phyloP scores from a whole-genome alignment of 116 monocot species.

The Phalaenopsis hybrid region DNA sequence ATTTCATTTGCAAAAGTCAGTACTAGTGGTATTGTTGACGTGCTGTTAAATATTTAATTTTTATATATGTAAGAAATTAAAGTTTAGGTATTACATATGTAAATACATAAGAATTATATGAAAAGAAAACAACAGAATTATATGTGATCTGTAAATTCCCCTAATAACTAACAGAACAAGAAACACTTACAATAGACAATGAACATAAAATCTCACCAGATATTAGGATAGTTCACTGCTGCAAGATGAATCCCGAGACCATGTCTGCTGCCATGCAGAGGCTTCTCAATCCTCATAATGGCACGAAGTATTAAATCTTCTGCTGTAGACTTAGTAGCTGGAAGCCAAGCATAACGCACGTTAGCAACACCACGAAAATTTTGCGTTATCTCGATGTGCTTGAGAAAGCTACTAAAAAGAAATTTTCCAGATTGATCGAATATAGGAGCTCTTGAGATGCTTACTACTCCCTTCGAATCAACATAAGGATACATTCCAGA shows the following conservation, averaged over 20 bases:
- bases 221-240: conserved; percentile 57
- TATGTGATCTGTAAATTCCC: neutral
- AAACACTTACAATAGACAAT: neutral
- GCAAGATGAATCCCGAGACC: conserved; percentile 65
- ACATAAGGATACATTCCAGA: conserved; percentile 38
- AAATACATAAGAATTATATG: too few relatives aligned
- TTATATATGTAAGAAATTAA: too few relatives aligned
- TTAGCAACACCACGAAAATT: conserved; percentile 70
- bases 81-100: too few relatives aligned
- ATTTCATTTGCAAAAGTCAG: too few relatives aligned
- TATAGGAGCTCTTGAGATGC: conserved; percentile 47
- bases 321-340: conserved; percentile 48
- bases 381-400: conserved; percentile 45
- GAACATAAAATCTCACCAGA: conserved; percentile 34
- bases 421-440: conserved; percentile 29
- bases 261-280: conserved; percentile 25
- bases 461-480: conserved; percentile 45
- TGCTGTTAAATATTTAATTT: too few relatives aligned
- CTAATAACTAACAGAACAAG: neutral
- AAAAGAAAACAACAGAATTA: too few relatives aligned
- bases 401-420: conserved; percentile 43
- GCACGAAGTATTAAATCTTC: conserved; percentile 48
- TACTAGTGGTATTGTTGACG: too few relatives aligned
- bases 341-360: conserved; percentile 79
- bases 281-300: conserved; percentile 30